A percentile compares a stretch with the other conserved stretches of the same genome.
phyloP scores from a whole-genome alignment of 1,139 yeast species.

The Magnusiomyces paraingens region DNA sequence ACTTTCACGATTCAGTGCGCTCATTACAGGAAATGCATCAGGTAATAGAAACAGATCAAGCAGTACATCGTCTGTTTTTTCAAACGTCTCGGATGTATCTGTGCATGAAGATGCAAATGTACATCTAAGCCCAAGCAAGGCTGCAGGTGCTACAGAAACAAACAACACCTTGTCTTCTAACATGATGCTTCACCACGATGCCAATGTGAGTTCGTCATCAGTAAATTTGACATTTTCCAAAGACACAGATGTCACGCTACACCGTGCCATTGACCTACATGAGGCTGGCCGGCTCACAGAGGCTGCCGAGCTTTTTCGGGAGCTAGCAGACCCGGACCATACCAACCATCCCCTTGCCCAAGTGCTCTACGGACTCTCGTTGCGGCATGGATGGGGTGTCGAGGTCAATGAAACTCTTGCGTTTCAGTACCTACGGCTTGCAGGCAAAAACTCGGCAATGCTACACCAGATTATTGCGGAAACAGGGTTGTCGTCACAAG shows the following conservation, averaged over 20 bases:
- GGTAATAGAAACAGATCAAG: neutral
- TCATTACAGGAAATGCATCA: neutral
- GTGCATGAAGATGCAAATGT: neutral
- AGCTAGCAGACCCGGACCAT: constrained; percentile 25
- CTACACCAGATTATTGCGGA: constrained; percentile 19
- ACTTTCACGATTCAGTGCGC: neutral
- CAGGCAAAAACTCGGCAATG: constrained; percentile 27
- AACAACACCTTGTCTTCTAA: neutral
- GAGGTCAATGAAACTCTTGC: constrained; percentile 24
- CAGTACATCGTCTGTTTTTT: neutral
- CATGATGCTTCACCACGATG: neutral
- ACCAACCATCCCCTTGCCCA: constrained; percentile 30
- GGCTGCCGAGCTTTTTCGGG: constrained; percentile 22
- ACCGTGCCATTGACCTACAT: constrained; percentile 29
- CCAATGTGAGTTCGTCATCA: neutral
- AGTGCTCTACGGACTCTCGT: constrained; percentile 29
- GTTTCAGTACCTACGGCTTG: constrained; percentile 26
- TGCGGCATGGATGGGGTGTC: constrained; percentile 36
- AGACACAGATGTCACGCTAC: constrained; percentile 23
- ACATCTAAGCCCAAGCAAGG: neutral
- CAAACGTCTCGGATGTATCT: neutral
- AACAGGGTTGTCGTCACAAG: neutral
- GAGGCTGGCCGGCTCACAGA: constrained; percentile 25
- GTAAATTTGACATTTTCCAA: constrained; percentile 10
- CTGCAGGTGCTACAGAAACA: neutral